Base-by-base conservation (phyloP, 345 rosid genomes). In the Cochlearia excelsa region DNA sequence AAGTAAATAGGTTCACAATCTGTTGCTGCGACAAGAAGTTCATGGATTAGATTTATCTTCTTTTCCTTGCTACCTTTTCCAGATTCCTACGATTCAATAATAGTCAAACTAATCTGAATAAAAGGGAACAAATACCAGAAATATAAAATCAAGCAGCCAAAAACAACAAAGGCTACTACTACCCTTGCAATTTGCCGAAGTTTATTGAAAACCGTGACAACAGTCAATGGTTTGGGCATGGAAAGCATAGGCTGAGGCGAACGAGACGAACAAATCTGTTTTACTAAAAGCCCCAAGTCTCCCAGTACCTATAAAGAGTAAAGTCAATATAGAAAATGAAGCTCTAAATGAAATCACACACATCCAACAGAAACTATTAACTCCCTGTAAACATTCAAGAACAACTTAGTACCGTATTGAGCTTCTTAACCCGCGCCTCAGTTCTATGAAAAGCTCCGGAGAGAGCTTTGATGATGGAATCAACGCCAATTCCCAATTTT, bases 21-120 rank as follows among this genome's bases (percentile, higher is more conserved):
- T 37, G 82, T 82, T 63, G 97, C 87, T 45, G 99, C 96, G 69
- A 89, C 97, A 72, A 93, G 96, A 72, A 93, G 97, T 46, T 78
- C 81, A 75, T 82, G 87, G 78, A 93, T 89, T 47, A 77, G 91
- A 62, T 87, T 84, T 82, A 80, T 89, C 77, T 93, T 93, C 86
- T 81, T 89, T 59, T 87, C 97, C 61, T 84, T 88, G 72, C 97
- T 93, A 70, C 81, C 96, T 82, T 89, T 91, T 75, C 99, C 97
- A 30, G 81, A 77, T 67, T 93, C 95, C 99, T 93, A 56, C 40
- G 7, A 52, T 10, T 7, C 26, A 54, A 39, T 9, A 42, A 38
- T 54, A 16, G 23, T 16, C 23, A 16, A 16, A 16, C 23, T 16
- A 16, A 16, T 16, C 23, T 16, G 23, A 16, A 16, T 16, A 16